Evolutionary conservation across 2,329 filamentous ascomycete genomes (phyloP), one percentile per base, ranked within the genome.

Genomic region (Alternaria ethzedia): DNA sequence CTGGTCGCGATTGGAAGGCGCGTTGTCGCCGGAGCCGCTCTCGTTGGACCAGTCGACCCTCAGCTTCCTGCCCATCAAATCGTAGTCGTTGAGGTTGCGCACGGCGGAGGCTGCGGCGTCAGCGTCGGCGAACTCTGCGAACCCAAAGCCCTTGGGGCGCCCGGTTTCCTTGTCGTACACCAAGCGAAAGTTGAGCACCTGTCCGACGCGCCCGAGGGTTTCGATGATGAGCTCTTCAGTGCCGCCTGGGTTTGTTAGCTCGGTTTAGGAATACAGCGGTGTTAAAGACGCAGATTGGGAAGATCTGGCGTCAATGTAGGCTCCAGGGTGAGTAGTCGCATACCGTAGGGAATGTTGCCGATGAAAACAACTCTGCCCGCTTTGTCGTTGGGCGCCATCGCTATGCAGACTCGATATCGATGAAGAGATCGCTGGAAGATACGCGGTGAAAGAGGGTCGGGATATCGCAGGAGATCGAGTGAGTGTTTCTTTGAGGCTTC

Each of bases 11-110:
- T 76, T 78, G 36, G 81, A 75, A 17, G 82, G 80, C 57, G 82
- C 81, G 54, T 80, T 84, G 61, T 83, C 88, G 66, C 87, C 86
- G 47, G 89, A 90, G 71, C 91, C 91, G 69, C 93, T 93, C 79
- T 97, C 95, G 80, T 97, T 97, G 63, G 93, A 96, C 82, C 96
- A 99, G 81, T 98, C 96, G 59, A 99, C 96, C 64, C 94, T 89
- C 67, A 99, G 87, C 80, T 97, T 97, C 74, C 96, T 89, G 59
- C 94, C 94, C 90, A 97, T 96, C 77, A 97, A 90, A 79, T 98
- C 95, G 82, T 93, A 90, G 80, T 97, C 94, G 83, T 98, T 97
- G 56, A 98, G 84, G 78, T 99, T 98, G 71, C 95, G 91, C 51
- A 98, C 95, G 3, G 96, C 96, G 3, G 94, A 97, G 41, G 95